Conservation (phyloP, 2,329 filamentous ascomycete genomes). For the Epichloe sylvatica region DNA sequence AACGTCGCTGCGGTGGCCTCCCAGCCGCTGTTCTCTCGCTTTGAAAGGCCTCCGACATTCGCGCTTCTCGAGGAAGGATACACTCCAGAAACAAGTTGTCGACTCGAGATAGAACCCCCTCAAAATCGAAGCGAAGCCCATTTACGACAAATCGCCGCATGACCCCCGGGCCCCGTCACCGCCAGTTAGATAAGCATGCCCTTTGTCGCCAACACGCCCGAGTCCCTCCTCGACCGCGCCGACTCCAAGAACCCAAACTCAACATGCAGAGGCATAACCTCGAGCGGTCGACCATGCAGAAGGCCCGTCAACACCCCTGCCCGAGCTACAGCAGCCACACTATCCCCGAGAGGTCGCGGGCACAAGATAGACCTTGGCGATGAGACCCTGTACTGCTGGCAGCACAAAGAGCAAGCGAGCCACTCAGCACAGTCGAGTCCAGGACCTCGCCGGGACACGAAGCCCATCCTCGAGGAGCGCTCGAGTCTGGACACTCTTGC, state of each 20-base stretch:
- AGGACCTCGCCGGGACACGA: constrained; percentile 26
- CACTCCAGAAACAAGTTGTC: background rate
- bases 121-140: background rate
- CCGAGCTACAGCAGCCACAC: constrained; percentile 4
- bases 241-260: constrained; percentile 74
- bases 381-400: constrained; percentile 73
- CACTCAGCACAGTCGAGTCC: constrained; percentile 32
- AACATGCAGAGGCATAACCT: constrained; percentile 81
- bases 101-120: background rate
- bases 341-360: constrained; percentile 13
- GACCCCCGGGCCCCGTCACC: background rate
- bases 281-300: constrained; percentile 70
- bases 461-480: constrained; percentile 47
- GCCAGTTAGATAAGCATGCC: constrained; percentile 17
- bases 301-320: constrained; percentile 40
- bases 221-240: constrained; percentile 60
- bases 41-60: no score
- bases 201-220: constrained; percentile 50
- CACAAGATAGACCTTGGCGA: constrained; percentile 34
- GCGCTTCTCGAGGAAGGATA: no score
- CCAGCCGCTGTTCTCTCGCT: background rate
- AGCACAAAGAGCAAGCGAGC: constrained; percentile 78
- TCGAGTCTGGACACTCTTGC: constrained; percentile 80
- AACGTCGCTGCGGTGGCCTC: background rate
- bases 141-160: background rate